Base-by-base conservation (phyloP, 129 eudicot species). In the Flaveria robusta region DNA sequence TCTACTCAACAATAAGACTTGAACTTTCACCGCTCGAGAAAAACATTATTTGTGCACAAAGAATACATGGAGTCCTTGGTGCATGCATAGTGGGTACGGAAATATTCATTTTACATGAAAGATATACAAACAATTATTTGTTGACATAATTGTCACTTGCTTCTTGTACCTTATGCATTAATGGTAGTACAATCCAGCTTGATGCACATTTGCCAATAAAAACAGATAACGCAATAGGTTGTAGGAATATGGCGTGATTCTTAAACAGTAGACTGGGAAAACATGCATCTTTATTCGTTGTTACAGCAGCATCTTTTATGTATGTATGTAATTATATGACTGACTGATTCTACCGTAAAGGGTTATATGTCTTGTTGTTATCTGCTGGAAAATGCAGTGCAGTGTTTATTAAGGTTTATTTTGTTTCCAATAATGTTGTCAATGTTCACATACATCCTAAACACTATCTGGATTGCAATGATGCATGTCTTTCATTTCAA, bases 381-480 rank as follows among this genome's bases (percentile, higher is more conserved):
- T 37, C 69, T 68, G 62, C 60, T 68, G 76, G 70, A 77, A 41
- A 66, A 67, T 77, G 41, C 64, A 56, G 12, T 69, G 19, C 26
- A 42, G 63, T 70, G 63, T 78, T 69, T 68, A 59, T 45, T 70
- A 70, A 27, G 65, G 43, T 70, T 74, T 66, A 50, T 65, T 65
- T 65, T 66, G 47, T 37, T 37, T 69, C 49, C 76, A 78, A 77
- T 77, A 56, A 77, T 78, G 71, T 70, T 78, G 76, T 78, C 70
- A 77, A 58, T 69, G 63, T 69, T 56, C 26, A 18, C 12, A 58
- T 18, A 58, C 27, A 56, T 29, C 20, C 51, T 62, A 47, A 60
- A 60, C 71, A 71, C 9, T 16, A 26, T 8, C 37, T 51, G 26
- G 47, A 26, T 70, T 15, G 45, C 70, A 74, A 59, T 43, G 50